These are phyloP conservation scores for Hymenoscyphus fraxineus DNA, from an alignment of 2,329 filamentous ascomycete genomes.

Conservation along the genomic window DNA sequence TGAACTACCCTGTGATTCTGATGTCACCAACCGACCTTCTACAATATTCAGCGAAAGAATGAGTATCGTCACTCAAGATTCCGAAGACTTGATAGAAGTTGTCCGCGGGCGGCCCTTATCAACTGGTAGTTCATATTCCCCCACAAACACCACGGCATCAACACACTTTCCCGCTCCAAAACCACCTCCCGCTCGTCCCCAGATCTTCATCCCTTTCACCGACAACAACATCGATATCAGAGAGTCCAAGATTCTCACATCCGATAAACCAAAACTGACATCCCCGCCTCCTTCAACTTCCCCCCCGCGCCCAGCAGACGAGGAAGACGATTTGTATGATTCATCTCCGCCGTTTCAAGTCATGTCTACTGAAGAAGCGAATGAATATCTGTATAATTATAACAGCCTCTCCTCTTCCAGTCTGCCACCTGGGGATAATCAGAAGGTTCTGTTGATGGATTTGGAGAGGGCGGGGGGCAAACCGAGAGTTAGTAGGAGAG, in stretches of 20 bases:
- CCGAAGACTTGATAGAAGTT: slow-evolving; percentile 36
- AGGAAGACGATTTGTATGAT: slow-evolving; percentile 19
- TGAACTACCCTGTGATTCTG: slow-evolving; percentile 20
- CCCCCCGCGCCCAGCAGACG: background rate
- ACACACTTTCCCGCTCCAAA: background rate
- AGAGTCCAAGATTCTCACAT: slow-evolving; percentile 20
- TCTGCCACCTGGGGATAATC: slow-evolving; percentile 30
- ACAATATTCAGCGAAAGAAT: slow-evolving; percentile 30
- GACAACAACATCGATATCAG: background rate
- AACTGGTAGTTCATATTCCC: slow-evolving; percentile 9
- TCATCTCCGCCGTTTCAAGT: slow-evolving; percentile 15
- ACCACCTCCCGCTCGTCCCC: slow-evolving; percentile 10
- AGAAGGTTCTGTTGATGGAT: slow-evolving; percentile 42
- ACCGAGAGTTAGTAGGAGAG: background rate
- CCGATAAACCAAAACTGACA: slow-evolving; percentile 9
- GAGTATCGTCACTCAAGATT: slow-evolving; percentile 41
- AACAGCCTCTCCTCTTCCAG: slow-evolving; percentile 15
- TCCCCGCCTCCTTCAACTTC: background rate
- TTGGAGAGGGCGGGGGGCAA: slow-evolving; percentile 19
- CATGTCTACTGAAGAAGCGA: slow-evolving; percentile 31
- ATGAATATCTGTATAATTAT: slow-evolving; percentile 28
- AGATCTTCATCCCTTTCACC: background rate
- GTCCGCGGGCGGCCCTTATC: slow-evolving; percentile 18
- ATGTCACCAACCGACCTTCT: background rate
- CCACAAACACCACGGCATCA: background rate